Evolutionary conservation across 1,284 basidiomycete genomes (phyloP).

Genomic region (Apiotrichum gamsii): DNA sequence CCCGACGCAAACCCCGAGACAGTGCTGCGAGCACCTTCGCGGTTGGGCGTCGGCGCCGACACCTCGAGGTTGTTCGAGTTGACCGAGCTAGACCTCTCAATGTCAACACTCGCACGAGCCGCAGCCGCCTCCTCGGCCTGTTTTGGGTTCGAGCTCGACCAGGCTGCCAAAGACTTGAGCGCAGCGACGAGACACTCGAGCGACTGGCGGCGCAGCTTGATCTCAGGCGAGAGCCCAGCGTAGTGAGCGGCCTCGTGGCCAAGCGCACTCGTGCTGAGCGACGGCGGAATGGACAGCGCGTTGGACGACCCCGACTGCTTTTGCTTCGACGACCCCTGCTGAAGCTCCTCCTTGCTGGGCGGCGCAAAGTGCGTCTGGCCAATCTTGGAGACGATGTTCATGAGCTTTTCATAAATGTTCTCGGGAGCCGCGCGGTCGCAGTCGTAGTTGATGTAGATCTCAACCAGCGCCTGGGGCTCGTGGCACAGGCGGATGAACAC

Average conservation of each 20-base stretch:
- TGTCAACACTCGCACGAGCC: slow-evolving; percentile 26
- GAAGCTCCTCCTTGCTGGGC: slow-evolving; percentile 46
- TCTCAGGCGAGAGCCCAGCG: slow-evolving; percentile 67
- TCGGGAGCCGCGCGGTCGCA: slow-evolving; percentile 87
- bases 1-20: slow-evolving; percentile 26
- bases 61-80: slow-evolving; percentile 17
- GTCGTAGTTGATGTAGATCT: slow-evolving; percentile 96
- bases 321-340: slow-evolving; percentile 25
- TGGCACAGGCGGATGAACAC: slow-evolving; percentile 82
- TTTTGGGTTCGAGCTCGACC: slow-evolving; percentile 53
- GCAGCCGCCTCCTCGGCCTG: slow-evolving; percentile 15
- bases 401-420: slow-evolving; percentile 93
- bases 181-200: slow-evolving; percentile 84
- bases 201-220: slow-evolving; percentile 76
- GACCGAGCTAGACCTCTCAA: slow-evolving; percentile 9
- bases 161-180: slow-evolving; percentile 77
- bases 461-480: slow-evolving; percentile 91
- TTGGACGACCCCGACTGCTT: slow-evolving; percentile 42
- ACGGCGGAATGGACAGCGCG: slow-evolving; percentile 53
- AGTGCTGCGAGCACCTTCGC: slow-evolving; percentile 6
- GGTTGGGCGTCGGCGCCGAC: slow-evolving; percentile 22
- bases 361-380: slow-evolving; percentile 63
- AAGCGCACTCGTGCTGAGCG: slow-evolving; percentile 62
- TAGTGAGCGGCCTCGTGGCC: slow-evolving; percentile 49
- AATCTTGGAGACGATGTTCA: slow-evolving; percentile 90